Evolutionary conservation across 1,284 basidiomycete genomes (phyloP), one percentile per base, ranked within the genome.

Genomic region (Cryptococcus maquisensis): DNA sequence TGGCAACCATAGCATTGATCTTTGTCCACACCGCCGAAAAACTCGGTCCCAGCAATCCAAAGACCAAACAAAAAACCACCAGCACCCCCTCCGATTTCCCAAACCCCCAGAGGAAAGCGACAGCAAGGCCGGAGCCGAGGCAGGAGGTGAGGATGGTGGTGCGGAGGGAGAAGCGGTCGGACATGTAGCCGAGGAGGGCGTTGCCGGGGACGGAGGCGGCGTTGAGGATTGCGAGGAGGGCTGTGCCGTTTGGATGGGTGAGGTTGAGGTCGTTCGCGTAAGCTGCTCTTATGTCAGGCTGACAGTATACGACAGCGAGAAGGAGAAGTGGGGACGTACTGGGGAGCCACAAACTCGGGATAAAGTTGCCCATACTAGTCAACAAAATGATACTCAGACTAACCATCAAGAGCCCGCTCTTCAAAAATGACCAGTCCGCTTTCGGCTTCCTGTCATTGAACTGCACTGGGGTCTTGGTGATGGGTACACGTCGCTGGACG

Each of bases 61-160:
- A 74, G 2, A 66, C 45, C 21, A 72, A 42, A 1, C 60, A 59
- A 45, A 74, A 74, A 1, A 55, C 54, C 0, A 69, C 58, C n/a
- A 74, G 57, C 4, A 66, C 51, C 16, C 48, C 62, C 21, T 62
- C 47, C 13, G 60, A 61, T 6, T 68, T 71, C 1, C 70, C 70
- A 49, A 78, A 67, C 0, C 76, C 76, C 74, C 76, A 78, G 32
- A 78, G 59, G 26, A 73, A 59, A 20, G 74, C 64, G 49, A 72
- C 74, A 0, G 72, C 50, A 1, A 70, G 35, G 1, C 72, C 62
- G 3, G 67, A 61, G 0, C 68, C 68, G 4, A 69, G 38, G 56
- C 71, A 74, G 15, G 67, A 71, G 40, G 68, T 36, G 3, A 65
- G 49, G 37, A 78, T 62, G 44, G 71, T 70, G 39, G 61, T 38